Conservation (phyloP, 192 early-diverging fungal species). For the Glomus cerebriforme region DNA sequence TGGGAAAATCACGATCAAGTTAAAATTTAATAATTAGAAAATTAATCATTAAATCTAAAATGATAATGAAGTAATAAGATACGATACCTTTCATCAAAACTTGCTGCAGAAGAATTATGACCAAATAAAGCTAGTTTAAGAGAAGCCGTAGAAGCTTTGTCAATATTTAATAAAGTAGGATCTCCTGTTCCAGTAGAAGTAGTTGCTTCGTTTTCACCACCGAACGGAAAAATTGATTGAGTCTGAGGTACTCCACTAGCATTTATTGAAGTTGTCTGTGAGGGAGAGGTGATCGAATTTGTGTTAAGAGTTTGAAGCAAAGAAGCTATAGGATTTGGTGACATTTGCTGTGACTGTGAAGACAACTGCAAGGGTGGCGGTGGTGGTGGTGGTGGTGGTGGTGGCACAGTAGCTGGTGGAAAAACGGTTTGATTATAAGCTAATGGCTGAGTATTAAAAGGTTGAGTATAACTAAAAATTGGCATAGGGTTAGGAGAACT, state of each 20-base stretch:
- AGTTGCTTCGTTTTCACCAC: conserved; percentile 2
- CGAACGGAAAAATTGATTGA: background rate
- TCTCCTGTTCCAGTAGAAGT: background rate
- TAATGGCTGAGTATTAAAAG: background rate
- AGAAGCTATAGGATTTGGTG: conserved; percentile 9
- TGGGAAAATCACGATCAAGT: background rate
- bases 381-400: conserved; percentile 18
- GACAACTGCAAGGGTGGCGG: conserved; percentile 1
- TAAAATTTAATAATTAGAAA: background rate
- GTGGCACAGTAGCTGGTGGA: background rate
- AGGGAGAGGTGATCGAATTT: background rate
- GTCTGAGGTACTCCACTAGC: background rate
- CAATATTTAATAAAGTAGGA: conserved; percentile 27
- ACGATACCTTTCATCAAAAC: conserved; percentile 17
- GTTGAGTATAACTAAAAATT: background rate
- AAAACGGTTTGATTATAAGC: background rate
- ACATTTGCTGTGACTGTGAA: background rate
- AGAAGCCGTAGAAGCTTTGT: conserved; percentile 36
- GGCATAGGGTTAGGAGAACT: background rate
- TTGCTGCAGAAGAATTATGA: background rate
- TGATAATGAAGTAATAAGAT: background rate
- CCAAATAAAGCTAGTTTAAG: conserved; percentile 50
- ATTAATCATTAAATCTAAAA: background rate
- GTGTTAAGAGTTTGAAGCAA: background rate
- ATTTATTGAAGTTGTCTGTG: background rate